A percentile compares a stretch with the other conserved stretches of the same genome.
These are phyloP conservation scores for Stylonectria norvegica DNA, from an alignment of 2,329 filamentous ascomycete species.

Conservation along the genomic window DNA sequence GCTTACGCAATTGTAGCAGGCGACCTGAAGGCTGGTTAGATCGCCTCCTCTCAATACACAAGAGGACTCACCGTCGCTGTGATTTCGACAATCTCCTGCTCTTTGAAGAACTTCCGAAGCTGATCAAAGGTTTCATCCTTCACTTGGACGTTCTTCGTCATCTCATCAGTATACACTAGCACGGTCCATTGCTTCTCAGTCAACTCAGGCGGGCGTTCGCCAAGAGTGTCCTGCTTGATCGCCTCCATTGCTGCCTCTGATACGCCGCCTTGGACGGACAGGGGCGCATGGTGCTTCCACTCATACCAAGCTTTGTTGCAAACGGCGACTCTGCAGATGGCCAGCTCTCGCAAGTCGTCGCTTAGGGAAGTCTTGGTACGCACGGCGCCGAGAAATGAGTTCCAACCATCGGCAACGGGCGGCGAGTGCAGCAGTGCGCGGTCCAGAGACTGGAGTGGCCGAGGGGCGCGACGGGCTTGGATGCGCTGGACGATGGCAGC, in stretches of 20 bases:
- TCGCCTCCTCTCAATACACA: too few species aligned
- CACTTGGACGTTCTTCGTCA: conserved; percentile 73
- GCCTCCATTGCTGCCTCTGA: conserved; percentile 46
- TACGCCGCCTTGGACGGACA: conserved; percentile 58
- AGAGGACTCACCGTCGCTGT: conserved; percentile 67
- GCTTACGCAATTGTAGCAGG: conserved; percentile 81
- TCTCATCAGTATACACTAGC: conserved; percentile 73
- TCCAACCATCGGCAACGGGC: conserved; percentile 72
- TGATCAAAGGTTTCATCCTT: conserved; percentile 63
- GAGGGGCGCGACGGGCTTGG: conserved; percentile 61
- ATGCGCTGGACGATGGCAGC: conserved; percentile 61
- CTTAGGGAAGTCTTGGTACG: conserved; percentile 51
- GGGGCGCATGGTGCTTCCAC: conserved; percentile 74
- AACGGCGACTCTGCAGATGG: conserved; percentile 76
- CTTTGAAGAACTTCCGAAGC: conserved; percentile 59
- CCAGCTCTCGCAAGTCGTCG: conserved; percentile 66
- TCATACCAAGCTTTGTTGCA: conserved; percentile 83
- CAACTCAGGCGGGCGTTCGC: conserved; percentile 38
- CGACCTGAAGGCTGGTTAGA: conserved; percentile 49
- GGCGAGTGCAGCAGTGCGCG: conserved; percentile 72
- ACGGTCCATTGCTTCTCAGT: conserved; percentile 64
- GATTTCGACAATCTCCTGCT: conserved; percentile 75
- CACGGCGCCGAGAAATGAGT: conserved; percentile 62
- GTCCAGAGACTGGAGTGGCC: conserved; percentile 72
- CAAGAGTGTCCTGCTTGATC: conserved; percentile 35